A percentile compares a stretch with the other conserved stretches of the same genome.
phyloP scores from a whole-genome alignment of 1,139 yeast species.

The Schwanniomyces etchellsii region DNA sequence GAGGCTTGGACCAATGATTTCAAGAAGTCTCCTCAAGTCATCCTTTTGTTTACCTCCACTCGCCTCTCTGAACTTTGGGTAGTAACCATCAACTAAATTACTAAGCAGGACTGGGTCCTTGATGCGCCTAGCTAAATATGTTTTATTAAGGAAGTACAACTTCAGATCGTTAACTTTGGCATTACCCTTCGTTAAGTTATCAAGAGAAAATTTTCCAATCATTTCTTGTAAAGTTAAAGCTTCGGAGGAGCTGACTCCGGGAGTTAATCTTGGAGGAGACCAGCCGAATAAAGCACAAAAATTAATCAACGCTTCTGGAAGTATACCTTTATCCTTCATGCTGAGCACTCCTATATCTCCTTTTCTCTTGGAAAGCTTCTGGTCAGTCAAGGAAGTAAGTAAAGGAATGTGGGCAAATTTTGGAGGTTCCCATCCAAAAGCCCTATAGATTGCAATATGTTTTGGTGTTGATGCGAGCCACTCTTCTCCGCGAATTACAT shows the following conservation, averaged over 20 bases:
- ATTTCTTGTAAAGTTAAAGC: slow-evolving; percentile 52
- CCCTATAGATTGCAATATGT: slow-evolving; percentile 79
- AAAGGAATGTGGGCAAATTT: slow-evolving; percentile 84
- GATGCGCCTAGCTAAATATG: slow-evolving; percentile 43
- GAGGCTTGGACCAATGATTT: slow-evolving; percentile 34
- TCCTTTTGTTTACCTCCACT: slow-evolving; percentile 13
- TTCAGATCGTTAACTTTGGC: slow-evolving; percentile 84
- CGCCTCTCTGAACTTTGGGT: slow-evolving; percentile 13
- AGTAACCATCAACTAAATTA: slow-evolving; percentile 25
- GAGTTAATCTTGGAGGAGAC: slow-evolving; percentile 64
- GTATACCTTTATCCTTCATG: slow-evolving; percentile 54
- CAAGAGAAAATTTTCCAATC: slow-evolving; percentile 44
- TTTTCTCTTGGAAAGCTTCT: slow-evolving; percentile 79
- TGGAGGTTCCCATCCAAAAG: slow-evolving; percentile 87
- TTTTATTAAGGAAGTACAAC: slow-evolving; percentile 69
- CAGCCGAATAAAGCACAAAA: slow-evolving; percentile 92
- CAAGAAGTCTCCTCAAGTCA: slow-evolving; percentile 20
- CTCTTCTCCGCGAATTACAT: slow-evolving; percentile 94
- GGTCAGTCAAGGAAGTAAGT: slow-evolving; percentile 67
- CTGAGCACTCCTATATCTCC: slow-evolving; percentile 72
- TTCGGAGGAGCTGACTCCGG: slow-evolving; percentile 54
- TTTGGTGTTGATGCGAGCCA: slow-evolving; percentile 97
- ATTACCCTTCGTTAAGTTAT: slow-evolving; percentile 83
- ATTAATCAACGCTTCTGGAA: slow-evolving; percentile 84
- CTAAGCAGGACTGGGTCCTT: slow-evolving; percentile 24